Percentiles rank a stretch among this genome's conserved stretches.
Evolutionary conservation across 345 rosid genomes (phyloP).

Genomic region (Eucalyptus microcorys): DNA sequence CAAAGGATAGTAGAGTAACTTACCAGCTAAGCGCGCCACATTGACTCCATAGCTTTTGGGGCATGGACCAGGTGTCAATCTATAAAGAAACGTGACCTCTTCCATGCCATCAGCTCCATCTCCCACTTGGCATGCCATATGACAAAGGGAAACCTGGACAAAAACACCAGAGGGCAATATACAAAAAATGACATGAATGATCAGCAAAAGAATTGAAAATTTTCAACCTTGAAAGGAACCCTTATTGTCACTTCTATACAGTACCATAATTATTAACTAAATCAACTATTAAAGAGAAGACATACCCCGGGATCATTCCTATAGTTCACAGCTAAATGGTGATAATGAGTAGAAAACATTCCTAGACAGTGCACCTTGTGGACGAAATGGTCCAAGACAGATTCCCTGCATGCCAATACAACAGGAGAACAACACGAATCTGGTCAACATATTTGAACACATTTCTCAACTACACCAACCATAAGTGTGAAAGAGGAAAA

Average conservation of each 20-base stretch:
- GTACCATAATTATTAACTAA: background rate
- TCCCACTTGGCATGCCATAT: conserved; percentile 92
- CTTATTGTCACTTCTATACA: background rate
- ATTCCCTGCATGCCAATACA: conserved; percentile 35
- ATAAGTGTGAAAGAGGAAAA: background rate
- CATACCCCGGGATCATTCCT: conserved; percentile 50
- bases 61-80: conserved; percentile 74
- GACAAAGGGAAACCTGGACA: conserved; percentile 75
- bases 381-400: conserved; percentile 87
- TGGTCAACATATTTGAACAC: background rate
- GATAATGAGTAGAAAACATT: conserved; percentile 95
- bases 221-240: background rate
- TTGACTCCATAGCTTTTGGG: conserved; percentile 98
- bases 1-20: background rate
- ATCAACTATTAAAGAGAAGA: background rate
- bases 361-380: conserved; percentile 75
- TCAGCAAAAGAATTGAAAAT: background rate
- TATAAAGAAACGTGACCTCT: conserved; percentile 85
- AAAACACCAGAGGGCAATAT: background rate
- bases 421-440: background rate
- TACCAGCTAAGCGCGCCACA: conserved; percentile 96
- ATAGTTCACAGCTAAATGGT: conserved; percentile 70
- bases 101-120: conserved; percentile 49
- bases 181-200: background rate
- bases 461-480: background rate